These are phyloP conservation scores for Hygrophila difformis DNA, from an alignment of 257 asterid species.

Conservation along the genomic window DNA sequence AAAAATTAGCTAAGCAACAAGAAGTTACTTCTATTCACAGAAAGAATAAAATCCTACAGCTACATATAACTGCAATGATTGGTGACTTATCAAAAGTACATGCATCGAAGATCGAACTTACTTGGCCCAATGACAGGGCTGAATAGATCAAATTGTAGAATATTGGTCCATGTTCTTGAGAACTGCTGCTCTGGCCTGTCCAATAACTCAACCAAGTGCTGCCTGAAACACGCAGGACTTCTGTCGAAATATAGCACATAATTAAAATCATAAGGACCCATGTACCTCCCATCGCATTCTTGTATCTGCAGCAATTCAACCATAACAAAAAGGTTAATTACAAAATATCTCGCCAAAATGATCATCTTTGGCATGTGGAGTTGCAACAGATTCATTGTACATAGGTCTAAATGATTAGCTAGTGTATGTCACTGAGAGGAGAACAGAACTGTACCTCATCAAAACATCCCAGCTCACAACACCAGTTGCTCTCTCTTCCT, in stretches of 20 bases:
- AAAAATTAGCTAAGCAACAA: conserved; percentile 14
- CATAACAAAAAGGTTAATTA: conserved; percentile 4
- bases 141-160: conserved; percentile 69
- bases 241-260: conserved; percentile 52
- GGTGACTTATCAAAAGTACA: too few relatives aligned
- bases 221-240: conserved; percentile 67
- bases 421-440: too few relatives aligned
- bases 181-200: conserved; percentile 49
- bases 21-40: background rate
- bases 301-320: conserved; percentile 47
- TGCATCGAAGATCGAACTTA: conserved; percentile 36
- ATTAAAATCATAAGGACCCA: conserved; percentile 76
- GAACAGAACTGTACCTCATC: too few relatives aligned
- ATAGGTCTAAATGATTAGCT: too few relatives aligned
- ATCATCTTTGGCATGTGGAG: background rate
- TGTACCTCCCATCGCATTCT: conserved; percentile 79
- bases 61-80: too few relatives aligned
- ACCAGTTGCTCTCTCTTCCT: conserved; percentile 99
- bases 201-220: conserved; percentile 93
- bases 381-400: background rate
- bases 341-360: background rate
- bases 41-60: too few relatives aligned
- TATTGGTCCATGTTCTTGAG: conserved; percentile 34
- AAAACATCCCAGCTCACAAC: conserved; percentile 84
- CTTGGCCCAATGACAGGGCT: conserved; percentile 66